phyloP scores from a whole-genome alignment of 257 asterid species.

The Nicotiana tabacum region DNA sequence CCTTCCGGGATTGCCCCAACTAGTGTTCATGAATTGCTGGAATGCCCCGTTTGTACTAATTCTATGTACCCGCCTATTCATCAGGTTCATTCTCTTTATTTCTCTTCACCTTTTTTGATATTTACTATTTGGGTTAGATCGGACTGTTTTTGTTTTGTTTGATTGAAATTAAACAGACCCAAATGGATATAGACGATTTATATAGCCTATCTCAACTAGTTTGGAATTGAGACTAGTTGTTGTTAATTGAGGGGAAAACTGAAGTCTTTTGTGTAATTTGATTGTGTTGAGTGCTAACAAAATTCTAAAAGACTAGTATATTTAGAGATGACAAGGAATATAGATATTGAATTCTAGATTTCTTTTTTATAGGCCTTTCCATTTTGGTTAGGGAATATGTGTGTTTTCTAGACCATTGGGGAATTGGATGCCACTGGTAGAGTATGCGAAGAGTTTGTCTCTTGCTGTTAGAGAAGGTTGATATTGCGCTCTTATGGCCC shows the following conservation, averaged over 20 bases:
- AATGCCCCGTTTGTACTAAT: constrained; percentile 87
- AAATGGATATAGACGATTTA: no score
- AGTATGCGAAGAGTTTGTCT: background rate
- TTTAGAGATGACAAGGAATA: background rate
- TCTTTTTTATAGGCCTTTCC: background rate
- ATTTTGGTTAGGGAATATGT: background rate
- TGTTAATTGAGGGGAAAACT: background rate
- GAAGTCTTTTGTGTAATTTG: background rate
- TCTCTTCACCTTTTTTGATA: background rate
- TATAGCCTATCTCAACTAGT: background rate
- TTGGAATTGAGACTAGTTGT: background rate
- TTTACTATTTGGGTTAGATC: background rate
- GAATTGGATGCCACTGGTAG: background rate
- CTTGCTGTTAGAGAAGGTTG: background rate
- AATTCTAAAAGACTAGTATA: background rate
- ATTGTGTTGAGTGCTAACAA: background rate
- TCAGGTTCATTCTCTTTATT: constrained; percentile 47
- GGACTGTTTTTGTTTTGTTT: background rate
- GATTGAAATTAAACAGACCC: background rate
- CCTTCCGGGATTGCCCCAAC: constrained; percentile 52
- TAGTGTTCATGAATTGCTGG: constrained; percentile 81
- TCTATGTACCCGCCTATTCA: constrained; percentile 93
- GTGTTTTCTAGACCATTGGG: background rate
- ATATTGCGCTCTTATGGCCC: background rate
- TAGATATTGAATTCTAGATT: background rate